Evolutionary conservation across 352 stramenopile genomes (phyloP), one percentile per base, ranked within the genome.

Genomic region (Phytophthora pisi): DNA sequence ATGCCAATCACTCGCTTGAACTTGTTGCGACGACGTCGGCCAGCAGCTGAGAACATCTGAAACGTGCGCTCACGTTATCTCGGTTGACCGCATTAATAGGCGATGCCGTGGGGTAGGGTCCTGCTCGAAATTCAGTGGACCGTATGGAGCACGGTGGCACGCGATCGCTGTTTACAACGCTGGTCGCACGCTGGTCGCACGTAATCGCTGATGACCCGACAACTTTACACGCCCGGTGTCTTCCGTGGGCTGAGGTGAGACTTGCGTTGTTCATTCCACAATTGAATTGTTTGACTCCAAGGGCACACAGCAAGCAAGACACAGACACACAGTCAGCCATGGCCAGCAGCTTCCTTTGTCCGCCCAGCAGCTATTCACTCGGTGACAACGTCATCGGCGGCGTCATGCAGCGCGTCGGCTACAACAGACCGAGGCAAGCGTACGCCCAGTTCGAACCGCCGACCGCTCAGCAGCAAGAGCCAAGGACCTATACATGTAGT

Each of bases 331-430:
- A 40, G 40, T 10, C 23, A 24, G 49, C 20, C 49, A 50, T 50
- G 36, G 13, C 53, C 34, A 49, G 15, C 18, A 59, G 52, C 52
- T 47, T 31, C 36, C 53, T 60, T 11, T 15, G 20, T 5, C 53
- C 53, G 11, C 53, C 53, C 36, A 51, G 23, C 34, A 38, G 2
- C n/a, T 36, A 51, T 34, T 49, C 38, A 24, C 38, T 60, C 38
- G 34, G 38, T 24, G 53, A 60, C 53, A 16, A 38, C 13, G 57
- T 51, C 23, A 64, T 64, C 16, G 24, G 47, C 7, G 18, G 24
- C 16, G 57, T 64, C 31, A 15, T 65, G 50, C 38, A 23, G 8
- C 43, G 56, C 6, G 4, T 40, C 42, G 9, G 23, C 42, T 52
- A 40, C 50, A 42, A 28, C 9, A 53, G 28, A 53, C 24, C 10